Base-by-base conservation (phyloP, 2,329 filamentous ascomycete genomes). In the Aureobasidium sp. region DNA sequence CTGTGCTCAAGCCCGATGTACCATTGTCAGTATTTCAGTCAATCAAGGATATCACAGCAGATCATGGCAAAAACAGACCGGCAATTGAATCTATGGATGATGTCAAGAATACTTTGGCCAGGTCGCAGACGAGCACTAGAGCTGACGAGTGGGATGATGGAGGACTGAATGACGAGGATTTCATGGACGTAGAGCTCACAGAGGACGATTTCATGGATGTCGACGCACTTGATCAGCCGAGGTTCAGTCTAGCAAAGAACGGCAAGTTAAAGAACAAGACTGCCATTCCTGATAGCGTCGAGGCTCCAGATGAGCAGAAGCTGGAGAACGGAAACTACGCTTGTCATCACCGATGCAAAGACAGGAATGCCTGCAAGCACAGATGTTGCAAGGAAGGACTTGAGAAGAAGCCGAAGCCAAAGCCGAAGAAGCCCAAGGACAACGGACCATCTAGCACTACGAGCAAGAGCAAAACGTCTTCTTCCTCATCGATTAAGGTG, bases 331-430 rank as follows among this genome's bases (percentile, higher is more conserved):
- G 88, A 0, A 89, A 82, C 69, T 92, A 87, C 84, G 81, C 81
- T 39, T 93, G 89, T 73, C 87, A 87, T 63, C 89, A 93, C 69
- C 73, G 73, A 20, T 92, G 89, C 75, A 84, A 82, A 67, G 78
- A 87, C 66, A 85, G 83, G 67, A 75, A 71, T 43, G 74, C 70
- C 10, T 92, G 89, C 72, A 89, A 85, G 67, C 89, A 93, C 68
- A 73, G 82, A 39, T 93, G 89, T 68, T 93, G 89, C 69, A 81
- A 81, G 27, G 84, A 89, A 64, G 89, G 89, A 0, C 70, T 89
- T 20, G 84, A 89, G 39, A 89, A 85, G 65, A 86, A 84, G 63
- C 77, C 82, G 65, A 86, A 84, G 63, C 77, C 82, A 47, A 78
- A 79, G 71, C 63, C 75, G 26, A 69, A 74, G 6, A 82, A 82